phyloP scores from a whole-genome alignment of 208 protist genomes.

The Trypanosoma avium region DNA sequence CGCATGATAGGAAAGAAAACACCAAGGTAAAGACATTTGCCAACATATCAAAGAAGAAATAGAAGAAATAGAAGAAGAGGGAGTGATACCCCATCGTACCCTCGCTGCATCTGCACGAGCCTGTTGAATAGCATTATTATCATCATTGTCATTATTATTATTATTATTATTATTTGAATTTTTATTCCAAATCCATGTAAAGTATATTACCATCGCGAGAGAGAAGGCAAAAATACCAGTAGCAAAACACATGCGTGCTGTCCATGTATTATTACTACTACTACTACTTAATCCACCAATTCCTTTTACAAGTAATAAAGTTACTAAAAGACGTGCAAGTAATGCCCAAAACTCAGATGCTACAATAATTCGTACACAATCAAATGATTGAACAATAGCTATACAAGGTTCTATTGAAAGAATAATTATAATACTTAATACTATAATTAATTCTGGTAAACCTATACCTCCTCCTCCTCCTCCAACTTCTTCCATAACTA shows the following conservation, averaged over 20 bases:
- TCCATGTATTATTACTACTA: conserved; percentile 26
- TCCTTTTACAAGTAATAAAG: conserved; percentile 35
- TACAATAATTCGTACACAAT: conserved; percentile 62
- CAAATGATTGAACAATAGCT: conserved; percentile 61
- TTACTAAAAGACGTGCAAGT: conserved; percentile 45
- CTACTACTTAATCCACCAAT: conserved; percentile 5
- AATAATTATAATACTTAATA: conserved; percentile 39
- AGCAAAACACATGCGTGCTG: conserved; percentile 55
- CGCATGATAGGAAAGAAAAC: conserved; percentile 19
- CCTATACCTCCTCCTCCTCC: background rate
- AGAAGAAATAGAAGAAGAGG: background rate
- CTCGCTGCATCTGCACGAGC: conserved; percentile 29
- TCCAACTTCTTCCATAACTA: background rate
- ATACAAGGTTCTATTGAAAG: conserved; percentile 64
- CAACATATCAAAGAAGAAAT: background rate
- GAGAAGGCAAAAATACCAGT: conserved; percentile 58
- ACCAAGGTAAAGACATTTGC: conserved; percentile 16
- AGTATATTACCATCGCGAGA: conserved; percentile 46
- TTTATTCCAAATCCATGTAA: conserved; percentile 35
- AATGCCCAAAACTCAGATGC: conserved; percentile 65
- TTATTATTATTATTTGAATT: background rate
- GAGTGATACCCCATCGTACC: conserved; percentile 4
- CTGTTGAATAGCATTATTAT: conserved; percentile 19
- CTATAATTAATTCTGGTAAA: conserved; percentile 57
- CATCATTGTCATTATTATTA: background rate